These are phyloP conservation scores for Fusarium armeniacum DNA, from an alignment of 2,329 filamentous ascomycete species.

Conservation along the genomic window DNA sequence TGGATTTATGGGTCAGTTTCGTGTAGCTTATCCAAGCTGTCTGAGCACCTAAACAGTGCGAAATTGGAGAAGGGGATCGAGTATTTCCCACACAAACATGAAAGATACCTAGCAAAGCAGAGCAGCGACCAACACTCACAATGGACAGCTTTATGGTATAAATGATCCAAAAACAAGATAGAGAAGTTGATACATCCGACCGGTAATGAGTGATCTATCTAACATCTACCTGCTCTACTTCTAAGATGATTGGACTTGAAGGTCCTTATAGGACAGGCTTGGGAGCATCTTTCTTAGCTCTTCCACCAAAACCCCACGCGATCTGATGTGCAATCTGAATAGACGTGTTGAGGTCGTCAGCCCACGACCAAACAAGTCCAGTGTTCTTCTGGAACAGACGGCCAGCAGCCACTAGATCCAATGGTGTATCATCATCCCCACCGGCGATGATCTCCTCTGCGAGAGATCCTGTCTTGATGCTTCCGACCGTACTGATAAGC, in stretches of 20 bases:
- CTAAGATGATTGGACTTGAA: not conserved
- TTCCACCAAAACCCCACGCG: not conserved
- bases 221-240: not conserved
- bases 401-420: not conserved
- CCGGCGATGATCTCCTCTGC: not conserved
- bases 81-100: too few species aligned
- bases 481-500: not conserved
- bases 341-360: not conserved
- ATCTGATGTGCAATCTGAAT: conserved; percentile 2
- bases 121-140: too few species aligned
- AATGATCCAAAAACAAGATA: too few species aligned
- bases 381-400: conserved; percentile 7
- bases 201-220: not conserved
- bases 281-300: not conserved
- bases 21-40: too few species aligned
- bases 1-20: too few species aligned
- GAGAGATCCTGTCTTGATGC: not conserved
- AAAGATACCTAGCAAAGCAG: too few species aligned
- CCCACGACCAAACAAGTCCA: conserved; percentile 1
- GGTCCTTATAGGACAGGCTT: not conserved
- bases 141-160: too few species aligned
- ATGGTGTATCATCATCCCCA: not conserved
- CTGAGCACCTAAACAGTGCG: too few species aligned
- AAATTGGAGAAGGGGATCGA: too few species aligned
- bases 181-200: too few species aligned